Percentiles rank a stretch among this genome's conserved stretches.
Evolutionary conservation across 495 filamentous ascomycete species (phyloP).

Genomic region (Lasiosphaeria ovina): DNA sequence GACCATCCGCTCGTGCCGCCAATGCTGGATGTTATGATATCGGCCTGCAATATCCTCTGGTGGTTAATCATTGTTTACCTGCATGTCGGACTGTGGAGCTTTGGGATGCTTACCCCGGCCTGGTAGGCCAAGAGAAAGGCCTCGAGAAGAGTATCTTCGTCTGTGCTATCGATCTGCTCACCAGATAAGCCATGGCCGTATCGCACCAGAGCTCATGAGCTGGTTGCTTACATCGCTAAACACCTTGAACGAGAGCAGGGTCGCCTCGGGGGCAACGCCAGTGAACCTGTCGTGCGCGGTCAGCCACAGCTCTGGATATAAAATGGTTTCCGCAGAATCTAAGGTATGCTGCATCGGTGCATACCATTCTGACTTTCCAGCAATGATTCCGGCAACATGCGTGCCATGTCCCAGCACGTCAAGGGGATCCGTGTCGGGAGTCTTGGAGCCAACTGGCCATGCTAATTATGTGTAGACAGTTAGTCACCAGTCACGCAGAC

Average conservation of each 20-base stretch:
- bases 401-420: slow-evolving; percentile 48
- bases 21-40: slow-evolving; percentile 35
- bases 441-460: slow-evolving; percentile 24
- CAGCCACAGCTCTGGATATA: slow-evolving; percentile 5
- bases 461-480: slow-evolving; percentile 12
- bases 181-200: not conserved
- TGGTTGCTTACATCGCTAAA: slow-evolving; percentile 30
- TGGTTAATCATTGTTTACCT: not conserved
- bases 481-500: not conserved
- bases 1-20: slow-evolving; percentile 31
- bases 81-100: not conserved
- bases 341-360: not conserved
- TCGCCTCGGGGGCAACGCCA: slow-evolving; percentile 52
- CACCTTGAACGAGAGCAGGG: slow-evolving; percentile 47
- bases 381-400: slow-evolving; percentile 50
- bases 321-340: not conserved
- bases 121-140: slow-evolving; percentile 31
- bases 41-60: slow-evolving; percentile 20
- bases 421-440: slow-evolving; percentile 42
- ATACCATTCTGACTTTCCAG: slow-evolving; percentile 39
- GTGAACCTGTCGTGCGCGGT: slow-evolving; percentile 30
- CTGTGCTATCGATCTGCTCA: slow-evolving; percentile 17
- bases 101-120: slow-evolving; percentile 24
- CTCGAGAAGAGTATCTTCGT: slow-evolving; percentile 31
- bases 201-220: not conserved